These are phyloP conservation scores for Takashimella tepidaria DNA, from an alignment of 1,284 basidiomycete genomes.

Conservation along the genomic window DNA sequence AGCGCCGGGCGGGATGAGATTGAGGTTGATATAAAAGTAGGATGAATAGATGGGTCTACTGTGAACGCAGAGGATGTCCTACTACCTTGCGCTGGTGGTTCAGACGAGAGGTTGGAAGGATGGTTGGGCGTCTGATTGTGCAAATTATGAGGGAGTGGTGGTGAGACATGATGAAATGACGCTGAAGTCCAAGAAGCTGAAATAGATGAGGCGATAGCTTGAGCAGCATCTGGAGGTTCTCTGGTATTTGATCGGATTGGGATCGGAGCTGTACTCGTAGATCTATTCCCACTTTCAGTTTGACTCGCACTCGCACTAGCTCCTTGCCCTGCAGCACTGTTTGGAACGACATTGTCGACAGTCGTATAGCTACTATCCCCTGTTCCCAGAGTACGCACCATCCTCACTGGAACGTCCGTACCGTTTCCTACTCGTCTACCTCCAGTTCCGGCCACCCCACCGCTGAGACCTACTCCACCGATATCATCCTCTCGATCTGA, in stretches of 20 bases:
- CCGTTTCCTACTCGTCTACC: neutral
- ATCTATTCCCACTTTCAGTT: too few species aligned
- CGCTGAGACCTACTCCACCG: too few species aligned
- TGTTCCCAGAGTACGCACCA: neutral
- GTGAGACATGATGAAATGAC: constrained; percentile 27
- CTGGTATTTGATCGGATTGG: constrained; percentile 3
- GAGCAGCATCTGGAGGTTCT: neutral
- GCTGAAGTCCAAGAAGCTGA: constrained; percentile 35
- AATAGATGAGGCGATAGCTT: constrained; percentile 8
- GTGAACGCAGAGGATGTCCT: too few species aligned
- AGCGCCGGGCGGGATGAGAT: constrained; percentile 13
- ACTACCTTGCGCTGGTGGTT: too few species aligned
- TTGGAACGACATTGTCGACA: neutral
- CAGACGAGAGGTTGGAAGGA: too few species aligned
- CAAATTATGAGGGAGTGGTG: too few species aligned
- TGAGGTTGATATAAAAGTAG: too few species aligned
- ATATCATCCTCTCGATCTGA: constrained; percentile 64
- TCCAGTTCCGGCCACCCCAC: too few species aligned
- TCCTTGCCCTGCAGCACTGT: too few species aligned
- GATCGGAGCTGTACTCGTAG: constrained; percentile 9
- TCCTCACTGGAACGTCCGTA: neutral
- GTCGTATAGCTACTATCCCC: neutral
- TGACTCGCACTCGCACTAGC: neutral
- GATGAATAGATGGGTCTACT: too few species aligned
- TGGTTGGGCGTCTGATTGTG: too few species aligned